Evolutionary conservation across 768 basidiomycete genomes (phyloP).

Genomic region (Mycena epipterygia): DNA sequence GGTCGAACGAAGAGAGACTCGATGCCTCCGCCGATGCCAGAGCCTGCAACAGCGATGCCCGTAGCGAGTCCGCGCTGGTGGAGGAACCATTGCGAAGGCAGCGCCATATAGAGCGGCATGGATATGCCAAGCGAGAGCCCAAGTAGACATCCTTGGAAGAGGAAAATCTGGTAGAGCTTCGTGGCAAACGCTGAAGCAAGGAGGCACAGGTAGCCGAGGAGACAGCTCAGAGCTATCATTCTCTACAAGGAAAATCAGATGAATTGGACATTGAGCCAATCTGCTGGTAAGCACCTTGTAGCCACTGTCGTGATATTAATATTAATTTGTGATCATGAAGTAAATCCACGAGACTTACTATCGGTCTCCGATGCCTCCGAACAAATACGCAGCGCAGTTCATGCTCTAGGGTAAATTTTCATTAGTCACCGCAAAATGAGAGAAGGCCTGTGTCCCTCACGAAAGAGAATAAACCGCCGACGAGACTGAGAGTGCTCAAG

Average conservation of each 20-base stretch:
- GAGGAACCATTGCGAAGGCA: constrained; percentile 52
- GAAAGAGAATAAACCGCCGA: constrained; percentile 42
- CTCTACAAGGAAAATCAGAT: constrained; percentile 31
- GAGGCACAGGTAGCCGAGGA: constrained; percentile 43
- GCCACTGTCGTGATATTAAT: constrained; percentile 29
- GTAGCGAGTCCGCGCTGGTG: constrained; percentile 49
- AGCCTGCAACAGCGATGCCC: constrained; percentile 49
- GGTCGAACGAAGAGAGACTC: constrained; percentile 38
- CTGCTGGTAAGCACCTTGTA: constrained; percentile 31
- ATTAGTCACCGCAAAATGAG: not conserved
- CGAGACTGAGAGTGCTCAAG: constrained; percentile 38
- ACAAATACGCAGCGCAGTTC: constrained; percentile 42
- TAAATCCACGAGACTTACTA: constrained; percentile 39
- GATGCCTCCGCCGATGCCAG: constrained; percentile 48
- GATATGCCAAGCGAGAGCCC: constrained; percentile 34
- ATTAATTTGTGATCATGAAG: not conserved
- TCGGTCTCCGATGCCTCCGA: constrained; percentile 49
- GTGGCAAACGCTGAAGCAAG: constrained; percentile 48
- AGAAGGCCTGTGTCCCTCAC: constrained; percentile 27
- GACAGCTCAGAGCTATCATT: constrained; percentile 46
- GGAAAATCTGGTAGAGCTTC: constrained; percentile 47
- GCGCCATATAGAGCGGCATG: constrained; percentile 48
- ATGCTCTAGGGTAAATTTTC: constrained; percentile 37
- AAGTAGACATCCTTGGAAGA: constrained; percentile 44
- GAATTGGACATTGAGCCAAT: not conserved